Percentiles rank a stretch among this genome's conserved stretches.
phyloP scores from a whole-genome alignment of 192 early-diverging fungal species.

The Linnemannia schmuckeri region DNA sequence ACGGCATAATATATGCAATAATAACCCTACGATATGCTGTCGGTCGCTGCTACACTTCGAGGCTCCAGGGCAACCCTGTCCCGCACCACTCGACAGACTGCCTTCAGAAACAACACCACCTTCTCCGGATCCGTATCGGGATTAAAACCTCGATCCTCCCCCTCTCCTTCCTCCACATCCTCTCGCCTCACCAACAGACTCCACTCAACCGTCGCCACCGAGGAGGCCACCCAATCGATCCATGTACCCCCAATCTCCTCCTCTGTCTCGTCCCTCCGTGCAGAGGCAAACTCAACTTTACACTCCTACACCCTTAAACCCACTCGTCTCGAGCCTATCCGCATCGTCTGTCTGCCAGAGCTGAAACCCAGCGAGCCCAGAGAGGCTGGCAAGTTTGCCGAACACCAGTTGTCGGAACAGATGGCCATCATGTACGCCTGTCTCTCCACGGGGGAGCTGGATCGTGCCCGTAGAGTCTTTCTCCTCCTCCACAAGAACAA shows the following conservation, averaged over 20 bases:
- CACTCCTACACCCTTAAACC: slow-evolving; percentile 42
- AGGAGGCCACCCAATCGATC: slow-evolving; percentile 19
- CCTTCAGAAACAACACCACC: slow-evolving; percentile 3
- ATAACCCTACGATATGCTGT: slow-evolving; percentile 21
- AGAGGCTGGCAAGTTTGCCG: slow-evolving; percentile 47
- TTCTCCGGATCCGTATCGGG: neutral
- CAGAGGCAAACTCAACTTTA: slow-evolving; percentile 22
- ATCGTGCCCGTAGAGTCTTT: slow-evolving; percentile 81
- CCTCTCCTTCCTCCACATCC: too few relatives aligned
- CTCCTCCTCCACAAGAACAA: slow-evolving; percentile 72
- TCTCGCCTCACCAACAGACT: slow-evolving; percentile 2
- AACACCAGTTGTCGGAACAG: slow-evolving; percentile 72
- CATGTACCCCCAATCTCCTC: neutral
- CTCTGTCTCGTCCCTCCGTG: neutral
- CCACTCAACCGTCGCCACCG: slow-evolving; percentile 40
- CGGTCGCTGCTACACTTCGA: slow-evolving; percentile 47
- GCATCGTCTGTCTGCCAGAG: slow-evolving; percentile 43
- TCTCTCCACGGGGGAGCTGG: slow-evolving; percentile 77
- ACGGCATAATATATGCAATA: neutral
- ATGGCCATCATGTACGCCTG: slow-evolving; percentile 85
- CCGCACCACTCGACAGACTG: slow-evolving; percentile 13
- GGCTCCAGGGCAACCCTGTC: slow-evolving; percentile 27
- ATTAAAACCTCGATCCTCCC: neutral
- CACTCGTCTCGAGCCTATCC: slow-evolving; percentile 35
- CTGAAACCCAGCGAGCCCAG: slow-evolving; percentile 30